Evolutionary conservation across 495 filamentous ascomycete species (phyloP).

Genomic region (Xylaria acuta): DNA sequence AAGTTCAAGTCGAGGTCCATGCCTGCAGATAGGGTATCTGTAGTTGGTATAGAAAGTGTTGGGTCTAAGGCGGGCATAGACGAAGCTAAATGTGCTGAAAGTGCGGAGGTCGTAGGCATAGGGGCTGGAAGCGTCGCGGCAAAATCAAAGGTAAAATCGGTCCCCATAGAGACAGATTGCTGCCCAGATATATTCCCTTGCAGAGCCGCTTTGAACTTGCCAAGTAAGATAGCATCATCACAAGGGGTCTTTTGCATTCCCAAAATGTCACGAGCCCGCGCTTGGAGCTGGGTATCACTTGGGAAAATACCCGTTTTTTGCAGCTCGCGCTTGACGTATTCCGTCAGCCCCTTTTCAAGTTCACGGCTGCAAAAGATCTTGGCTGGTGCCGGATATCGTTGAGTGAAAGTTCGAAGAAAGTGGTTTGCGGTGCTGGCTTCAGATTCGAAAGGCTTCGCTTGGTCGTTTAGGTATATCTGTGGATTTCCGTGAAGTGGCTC

Average conservation of each 20-base stretch:
- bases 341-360: slow-evolving; percentile 53
- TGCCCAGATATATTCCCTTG: slow-evolving; percentile 29
- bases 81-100: slow-evolving; percentile 3
- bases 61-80: slow-evolving; percentile 4
- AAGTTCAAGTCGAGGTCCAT: slow-evolving; percentile 43
- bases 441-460: slow-evolving; percentile 44
- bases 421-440: slow-evolving; percentile 47
- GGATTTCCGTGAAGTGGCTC: slow-evolving; percentile 33
- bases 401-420: slow-evolving; percentile 44
- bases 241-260: slow-evolving; percentile 50
- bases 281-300: slow-evolving; percentile 46
- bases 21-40: slow-evolving; percentile 29
- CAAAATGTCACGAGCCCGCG: slow-evolving; percentile 52
- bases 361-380: slow-evolving; percentile 60
- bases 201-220: slow-evolving; percentile 54
- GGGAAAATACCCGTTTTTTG: slow-evolving; percentile 41
- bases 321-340: slow-evolving; percentile 46
- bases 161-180: slow-evolving; percentile 3
- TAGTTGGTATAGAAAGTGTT: slow-evolving; percentile 4
- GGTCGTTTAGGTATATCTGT: slow-evolving; percentile 40
- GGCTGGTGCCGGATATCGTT: slow-evolving; percentile 47
- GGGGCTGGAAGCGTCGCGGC: slow-evolving; percentile 11
- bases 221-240: slow-evolving; percentile 55
- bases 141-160: background rate
- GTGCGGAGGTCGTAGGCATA: slow-evolving; percentile 1